Evolutionary conservation across 2,329 filamentous ascomycete genomes (phyloP).

Genomic region (Zymoseptoria passerinii): DNA sequence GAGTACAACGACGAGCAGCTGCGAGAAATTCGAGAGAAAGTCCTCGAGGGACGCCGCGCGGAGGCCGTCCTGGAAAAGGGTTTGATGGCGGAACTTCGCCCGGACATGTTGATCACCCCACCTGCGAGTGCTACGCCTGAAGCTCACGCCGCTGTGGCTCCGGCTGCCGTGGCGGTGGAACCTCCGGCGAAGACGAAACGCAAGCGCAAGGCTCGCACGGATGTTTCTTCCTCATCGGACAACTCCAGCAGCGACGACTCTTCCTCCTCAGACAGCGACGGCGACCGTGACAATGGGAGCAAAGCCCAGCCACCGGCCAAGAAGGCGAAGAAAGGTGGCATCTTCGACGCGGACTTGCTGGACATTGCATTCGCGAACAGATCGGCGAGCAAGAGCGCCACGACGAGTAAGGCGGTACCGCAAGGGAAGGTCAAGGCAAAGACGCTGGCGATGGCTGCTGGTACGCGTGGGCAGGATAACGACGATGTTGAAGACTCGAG

Average conservation of each 20-base stretch:
- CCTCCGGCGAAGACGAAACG: background rate
- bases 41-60: slow-evolving; percentile 7
- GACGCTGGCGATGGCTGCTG: background rate
- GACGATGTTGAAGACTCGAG: background rate
- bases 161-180: background rate
- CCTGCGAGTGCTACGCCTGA: background rate
- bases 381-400: background rate
- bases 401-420: background rate
- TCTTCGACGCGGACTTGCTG: slow-evolving; percentile 4
- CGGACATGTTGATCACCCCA: background rate
- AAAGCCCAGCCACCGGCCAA: background rate
- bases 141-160: no score
- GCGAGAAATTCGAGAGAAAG: slow-evolving; percentile 4
- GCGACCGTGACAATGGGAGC: background rate
- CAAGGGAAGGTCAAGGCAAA: background rate
- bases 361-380: slow-evolving; percentile 1
- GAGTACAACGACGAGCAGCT: slow-evolving; percentile 11
- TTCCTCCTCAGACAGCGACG: background rate
- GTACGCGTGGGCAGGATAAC: background rate
- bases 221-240: background rate
- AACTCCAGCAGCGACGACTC: slow-evolving; percentile 4
- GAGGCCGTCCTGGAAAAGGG: slow-evolving; percentile 3
- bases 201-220: background rate
- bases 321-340: background rate
- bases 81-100: slow-evolving; percentile 5